phyloP scores from a whole-genome alignment of 2,329 filamentous ascomycete genomes.

The Lizonia empirigonia region DNA sequence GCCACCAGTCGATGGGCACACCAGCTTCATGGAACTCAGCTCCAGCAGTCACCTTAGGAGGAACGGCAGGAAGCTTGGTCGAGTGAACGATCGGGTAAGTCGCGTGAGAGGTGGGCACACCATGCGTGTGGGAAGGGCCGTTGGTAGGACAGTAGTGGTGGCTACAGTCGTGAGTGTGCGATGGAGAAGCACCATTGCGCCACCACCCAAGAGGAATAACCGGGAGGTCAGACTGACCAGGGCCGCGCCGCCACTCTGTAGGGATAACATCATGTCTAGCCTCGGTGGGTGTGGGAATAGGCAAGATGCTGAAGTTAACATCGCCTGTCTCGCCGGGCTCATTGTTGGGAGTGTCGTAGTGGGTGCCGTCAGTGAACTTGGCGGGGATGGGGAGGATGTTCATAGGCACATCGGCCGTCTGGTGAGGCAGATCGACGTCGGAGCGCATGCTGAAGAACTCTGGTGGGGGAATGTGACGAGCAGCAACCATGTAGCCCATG shows the following conservation, averaged over 20 bases:
- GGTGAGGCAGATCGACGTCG: neutral
- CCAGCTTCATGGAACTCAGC: neutral
- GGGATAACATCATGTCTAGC: neutral
- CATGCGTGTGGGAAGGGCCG: neutral
- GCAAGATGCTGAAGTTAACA: neutral
- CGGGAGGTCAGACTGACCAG: too few relatives aligned
- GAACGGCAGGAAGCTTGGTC: neutral
- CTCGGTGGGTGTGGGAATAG: neutral
- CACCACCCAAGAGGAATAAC: neutral
- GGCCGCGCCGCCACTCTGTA: neutral
- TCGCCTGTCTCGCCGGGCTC: neutral
- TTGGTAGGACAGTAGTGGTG: neutral
- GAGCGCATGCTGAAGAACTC: neutral
- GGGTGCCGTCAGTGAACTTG: neutral
- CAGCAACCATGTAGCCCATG: neutral
- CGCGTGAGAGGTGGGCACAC: neutral
- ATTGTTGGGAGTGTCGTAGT: neutral
- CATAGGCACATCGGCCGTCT: neutral
- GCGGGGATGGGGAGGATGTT: neutral
- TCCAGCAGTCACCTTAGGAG: neutral
- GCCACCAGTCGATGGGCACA: slow-evolving; percentile 6
- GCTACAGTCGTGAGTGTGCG: neutral
- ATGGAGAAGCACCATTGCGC: neutral
- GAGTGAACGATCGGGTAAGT: neutral
- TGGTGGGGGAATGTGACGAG: neutral